Base-by-base conservation (phyloP, 352 stramenopile species). In the Phytophthora syringae region DNA sequence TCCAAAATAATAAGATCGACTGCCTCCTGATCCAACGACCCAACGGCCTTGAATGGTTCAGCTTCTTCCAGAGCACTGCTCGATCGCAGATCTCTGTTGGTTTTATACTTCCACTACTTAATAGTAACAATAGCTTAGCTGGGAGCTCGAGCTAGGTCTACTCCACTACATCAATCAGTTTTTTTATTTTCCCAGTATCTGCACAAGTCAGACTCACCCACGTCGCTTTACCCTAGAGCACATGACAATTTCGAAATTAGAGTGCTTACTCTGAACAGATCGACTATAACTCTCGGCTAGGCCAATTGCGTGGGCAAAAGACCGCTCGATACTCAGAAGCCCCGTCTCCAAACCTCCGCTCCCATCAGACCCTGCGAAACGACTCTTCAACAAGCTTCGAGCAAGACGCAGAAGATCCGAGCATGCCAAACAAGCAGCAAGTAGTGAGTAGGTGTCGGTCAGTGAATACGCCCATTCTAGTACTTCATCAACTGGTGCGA, bases 221-320 rank as follows among this genome's bases (percentile, higher is more conserved):
- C 13, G 30, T 16, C 30, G 30, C 16, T 37, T 9, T 37, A 13
- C 16, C 13, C 16, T 18, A 55, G 28, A 45, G 32, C 49, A 56
- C 49, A 20, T 56, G 49, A 44, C 21, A 56, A 45, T 56, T 56
- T 45, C 32, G 49, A 56, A 56, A 56, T 56, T 56, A 47, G 49
- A 56, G 49, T 56, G 32, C n/a, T 43, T 45, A 56, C 30, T 24
- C 32, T 56, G 49, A 37, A 10, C n/a, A 43, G 45, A 56, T 12
- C 49, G 49, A 56, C 49, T 45, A 9, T 13, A 37, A 37, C 30
- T 37, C 30, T 37, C 30, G 30, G 16, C 30, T 9, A 37, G 16
- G 9, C 30, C 16, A 37, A 3, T 9, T 37, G 16, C 30, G 16
- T 16, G 30, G 30, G 30, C 30, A 32, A 52, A 40, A 21, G 15